These are phyloP conservation scores for Eleusine coracana DNA, from an alignment of 176 grass and related monocot species.

Conservation along the genomic window DNA sequence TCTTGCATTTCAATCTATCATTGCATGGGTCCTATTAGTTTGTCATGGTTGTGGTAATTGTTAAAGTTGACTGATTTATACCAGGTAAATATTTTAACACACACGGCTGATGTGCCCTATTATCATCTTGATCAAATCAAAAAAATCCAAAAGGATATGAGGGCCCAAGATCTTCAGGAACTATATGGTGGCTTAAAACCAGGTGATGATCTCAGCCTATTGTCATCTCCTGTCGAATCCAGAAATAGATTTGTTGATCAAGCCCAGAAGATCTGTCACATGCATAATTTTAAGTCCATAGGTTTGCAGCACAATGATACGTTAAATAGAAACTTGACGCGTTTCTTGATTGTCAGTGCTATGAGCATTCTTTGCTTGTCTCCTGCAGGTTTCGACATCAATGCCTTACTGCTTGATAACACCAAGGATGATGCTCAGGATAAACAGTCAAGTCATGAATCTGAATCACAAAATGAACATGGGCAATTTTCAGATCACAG, in stretches of 20 bases:
- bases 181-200: slow-evolving; percentile 9
- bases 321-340: neutral
- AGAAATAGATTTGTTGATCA: slow-evolving; percentile 25
- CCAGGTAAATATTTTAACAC: slow-evolving; percentile 81
- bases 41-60: slow-evolving; percentile 11
- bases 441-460: slow-evolving; percentile 11
- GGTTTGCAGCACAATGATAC: neutral
- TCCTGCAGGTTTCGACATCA: slow-evolving; percentile 44
- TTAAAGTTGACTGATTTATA: slow-evolving; percentile 26
- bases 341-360: slow-evolving; percentile 6
- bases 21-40: neutral
- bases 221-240: slow-evolving; percentile 24
- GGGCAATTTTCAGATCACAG: slow-evolving; percentile 18
- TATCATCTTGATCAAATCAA: slow-evolving; percentile 35
- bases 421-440: neutral
- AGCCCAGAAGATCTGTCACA: neutral
- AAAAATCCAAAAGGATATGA: slow-evolving; percentile 46
- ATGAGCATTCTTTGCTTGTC: neutral
- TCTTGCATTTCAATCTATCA: neutral
- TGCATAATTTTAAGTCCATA: neutral
- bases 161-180: slow-evolving; percentile 54
- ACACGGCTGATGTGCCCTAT: slow-evolving; percentile 52
- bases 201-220: neutral
- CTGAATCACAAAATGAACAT: slow-evolving; percentile 29
- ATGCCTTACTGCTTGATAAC: slow-evolving; percentile 35